Conservation (phyloP, 2,329 filamentous ascomycete species). For the Gaeumannomyces tritici region DNA sequence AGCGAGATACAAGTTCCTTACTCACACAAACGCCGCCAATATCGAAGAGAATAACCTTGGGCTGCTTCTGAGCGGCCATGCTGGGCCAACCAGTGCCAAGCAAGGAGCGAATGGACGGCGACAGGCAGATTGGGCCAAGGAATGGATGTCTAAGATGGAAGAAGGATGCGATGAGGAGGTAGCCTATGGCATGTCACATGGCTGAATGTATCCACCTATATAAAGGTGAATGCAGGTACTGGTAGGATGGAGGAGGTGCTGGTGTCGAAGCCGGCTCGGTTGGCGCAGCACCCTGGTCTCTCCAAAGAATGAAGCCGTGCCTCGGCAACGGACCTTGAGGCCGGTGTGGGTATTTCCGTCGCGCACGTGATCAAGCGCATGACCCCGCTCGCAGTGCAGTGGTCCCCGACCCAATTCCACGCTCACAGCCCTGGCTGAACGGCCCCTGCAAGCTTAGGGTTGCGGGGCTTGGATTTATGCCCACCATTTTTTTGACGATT, state of each 20-base stretch:
- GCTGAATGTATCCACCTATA: neutral
- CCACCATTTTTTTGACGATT: constrained; percentile 20
- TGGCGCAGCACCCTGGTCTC: neutral
- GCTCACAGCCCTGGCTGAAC: constrained; percentile 3
- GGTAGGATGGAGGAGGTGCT: neutral
- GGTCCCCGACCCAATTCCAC: constrained; percentile 22
- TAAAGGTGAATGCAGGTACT: neutral
- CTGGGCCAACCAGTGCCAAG: constrained; percentile 19
- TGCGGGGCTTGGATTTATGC: constrained; percentile 24
- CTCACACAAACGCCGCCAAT: constrained; percentile 95
- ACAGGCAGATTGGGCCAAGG: constrained; percentile 8
- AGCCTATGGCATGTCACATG: neutral
- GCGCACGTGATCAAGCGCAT: neutral
- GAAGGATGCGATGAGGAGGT: neutral
- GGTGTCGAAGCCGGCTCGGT: neutral
- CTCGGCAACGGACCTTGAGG: neutral
- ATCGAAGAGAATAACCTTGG: constrained; percentile 80
- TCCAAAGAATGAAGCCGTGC: neutral
- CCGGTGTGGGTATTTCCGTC: neutral
- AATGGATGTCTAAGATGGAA: constrained; percentile 14
- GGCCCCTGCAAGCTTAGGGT: constrained; percentile 15
- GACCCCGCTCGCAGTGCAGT: neutral
- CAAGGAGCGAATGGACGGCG: neutral
- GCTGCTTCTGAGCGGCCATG: constrained; percentile 38
- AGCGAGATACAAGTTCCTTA: constrained; percentile 15